Conservation (phyloP, 164 flowering plant genomes). For the Cinnamomum chago region DNA sequence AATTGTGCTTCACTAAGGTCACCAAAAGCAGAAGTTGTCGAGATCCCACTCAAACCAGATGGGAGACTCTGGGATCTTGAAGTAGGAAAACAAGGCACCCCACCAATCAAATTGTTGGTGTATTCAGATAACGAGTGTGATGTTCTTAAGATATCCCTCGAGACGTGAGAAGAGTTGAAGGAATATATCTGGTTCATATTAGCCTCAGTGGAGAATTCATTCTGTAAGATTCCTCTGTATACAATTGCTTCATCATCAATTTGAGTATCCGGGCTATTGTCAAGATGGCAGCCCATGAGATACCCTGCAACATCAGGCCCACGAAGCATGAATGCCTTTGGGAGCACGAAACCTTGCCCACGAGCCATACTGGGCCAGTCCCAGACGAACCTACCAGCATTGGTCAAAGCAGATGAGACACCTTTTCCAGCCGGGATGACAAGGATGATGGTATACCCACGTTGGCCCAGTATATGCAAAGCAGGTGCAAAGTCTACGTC, state of each 20-base stretch:
- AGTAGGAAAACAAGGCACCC: constrained; percentile 35
- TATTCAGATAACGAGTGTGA: constrained; percentile 55
- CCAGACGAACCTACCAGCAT: constrained; percentile 93
- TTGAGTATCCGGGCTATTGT: constrained; percentile 41
- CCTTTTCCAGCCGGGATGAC: constrained; percentile 79
- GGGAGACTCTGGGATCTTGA: constrained; percentile 57
- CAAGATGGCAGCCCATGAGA: constrained; percentile 39
- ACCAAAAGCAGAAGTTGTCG: constrained; percentile 18
- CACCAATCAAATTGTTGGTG: constrained; percentile 26
- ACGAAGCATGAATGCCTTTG: constrained; percentile 36
- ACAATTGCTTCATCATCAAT: constrained; percentile 81
- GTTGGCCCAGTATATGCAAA: constrained; percentile 91
- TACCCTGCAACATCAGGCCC: constrained; percentile 40
- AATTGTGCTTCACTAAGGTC: constrained; percentile 32
- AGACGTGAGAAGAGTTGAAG: constrained; percentile 24
- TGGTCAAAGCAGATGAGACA: constrained; percentile 82
- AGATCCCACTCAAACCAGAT: constrained; percentile 44
- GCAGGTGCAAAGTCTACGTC: constrained; percentile 98
- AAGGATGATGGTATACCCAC: constrained; percentile 86
- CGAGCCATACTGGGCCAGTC: constrained; percentile 95
- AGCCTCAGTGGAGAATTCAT: constrained; percentile 18
- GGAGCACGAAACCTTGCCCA: constrained; percentile 84
- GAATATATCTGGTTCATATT: constrained; percentile 25
- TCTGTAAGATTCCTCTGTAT: constrained; percentile 52
- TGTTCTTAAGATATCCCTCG: constrained; percentile 37